Conservation (phyloP, 768 basidiomycete genomes). For the Auriscalpium orientale region DNA sequence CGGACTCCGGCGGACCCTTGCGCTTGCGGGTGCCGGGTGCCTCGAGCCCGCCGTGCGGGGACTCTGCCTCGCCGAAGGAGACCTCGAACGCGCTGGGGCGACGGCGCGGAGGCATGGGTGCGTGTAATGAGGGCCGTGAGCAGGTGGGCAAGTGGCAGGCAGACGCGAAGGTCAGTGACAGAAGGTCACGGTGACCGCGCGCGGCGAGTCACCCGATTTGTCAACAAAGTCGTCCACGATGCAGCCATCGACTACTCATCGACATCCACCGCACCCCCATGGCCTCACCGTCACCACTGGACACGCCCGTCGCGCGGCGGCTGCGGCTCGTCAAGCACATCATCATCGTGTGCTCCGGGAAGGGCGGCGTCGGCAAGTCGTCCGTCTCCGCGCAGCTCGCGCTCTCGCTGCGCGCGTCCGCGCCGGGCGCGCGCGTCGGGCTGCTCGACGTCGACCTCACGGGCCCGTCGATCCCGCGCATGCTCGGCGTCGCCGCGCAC, state of each 20-base stretch:
- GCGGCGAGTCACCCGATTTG: background rate
- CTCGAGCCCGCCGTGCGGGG: no score
- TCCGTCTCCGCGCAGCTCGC: conserved; percentile 90
- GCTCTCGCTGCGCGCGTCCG: conserved; percentile 68
- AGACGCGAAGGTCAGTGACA: no score
- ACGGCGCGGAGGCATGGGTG: no score
- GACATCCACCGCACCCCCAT: conserved; percentile 7
- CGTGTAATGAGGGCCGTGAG: no score
- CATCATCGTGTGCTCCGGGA: conserved; percentile 90
- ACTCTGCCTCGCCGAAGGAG: no score
- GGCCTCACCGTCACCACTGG: conserved; percentile 23
- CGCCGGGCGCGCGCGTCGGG: conserved; percentile 67
- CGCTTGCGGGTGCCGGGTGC: no score
- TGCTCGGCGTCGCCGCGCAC: conserved; percentile 85
- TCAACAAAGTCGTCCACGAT: background rate
- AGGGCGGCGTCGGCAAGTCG: conserved; percentile 99
- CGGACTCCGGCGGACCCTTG: no score
- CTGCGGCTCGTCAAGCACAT: conserved; percentile 72
- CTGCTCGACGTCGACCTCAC: conserved; percentile 92
- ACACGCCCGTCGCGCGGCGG: conserved; percentile 63
- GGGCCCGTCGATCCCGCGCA: conserved; percentile 90
- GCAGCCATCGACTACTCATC: background rate
- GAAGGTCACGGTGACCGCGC: no score
- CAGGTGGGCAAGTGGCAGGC: no score
- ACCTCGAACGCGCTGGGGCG: no score